phyloP scores from a whole-genome alignment of 1,139 yeast species.

The Geotrichum macrosporum region DNA sequence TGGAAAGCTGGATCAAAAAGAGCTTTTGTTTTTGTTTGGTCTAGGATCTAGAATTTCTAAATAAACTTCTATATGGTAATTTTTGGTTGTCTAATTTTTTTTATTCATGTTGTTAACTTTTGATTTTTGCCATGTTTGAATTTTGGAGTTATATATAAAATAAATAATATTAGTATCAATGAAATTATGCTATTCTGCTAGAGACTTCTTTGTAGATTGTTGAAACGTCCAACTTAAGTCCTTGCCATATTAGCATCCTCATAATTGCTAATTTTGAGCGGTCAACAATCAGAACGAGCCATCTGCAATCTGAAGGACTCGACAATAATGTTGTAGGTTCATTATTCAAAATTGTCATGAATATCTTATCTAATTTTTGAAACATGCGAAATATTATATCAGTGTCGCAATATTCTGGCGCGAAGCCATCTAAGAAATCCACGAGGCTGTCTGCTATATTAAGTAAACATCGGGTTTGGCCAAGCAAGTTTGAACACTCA shows the following conservation, averaged over 20 bases:
- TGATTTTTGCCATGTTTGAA: not conserved
- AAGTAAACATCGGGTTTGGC: slow-evolving; percentile 58
- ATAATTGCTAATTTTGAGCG: not conserved
- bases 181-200: not conserved
- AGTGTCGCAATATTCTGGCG: slow-evolving; percentile 17
- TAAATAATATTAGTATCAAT: no score
- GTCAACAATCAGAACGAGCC: slow-evolving; percentile 14
- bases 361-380: slow-evolving; percentile 28
- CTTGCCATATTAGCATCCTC: slow-evolving; percentile 1
- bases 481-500: slow-evolving; percentile 38
- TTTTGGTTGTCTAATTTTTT: slow-evolving; percentile 3
- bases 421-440: slow-evolving; percentile 43
- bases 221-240: slow-evolving; percentile 25
- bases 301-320: not conserved
- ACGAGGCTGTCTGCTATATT: slow-evolving; percentile 62
- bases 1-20: slow-evolving; percentile 61
- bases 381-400: slow-evolving; percentile 23
- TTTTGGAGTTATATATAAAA: not conserved
- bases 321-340: slow-evolving; percentile 5
- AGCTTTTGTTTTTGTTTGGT: slow-evolving; percentile 77
- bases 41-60: slow-evolving; percentile 32
- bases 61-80: no score
- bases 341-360: slow-evolving; percentile 23
- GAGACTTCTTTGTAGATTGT: slow-evolving; percentile 1
- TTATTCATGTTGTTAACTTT: not conserved